These are phyloP conservation scores for Physcomitrium patens DNA, from an alignment of 225 moss, liverwort and hornwort species.

Conservation along the genomic window DNA sequence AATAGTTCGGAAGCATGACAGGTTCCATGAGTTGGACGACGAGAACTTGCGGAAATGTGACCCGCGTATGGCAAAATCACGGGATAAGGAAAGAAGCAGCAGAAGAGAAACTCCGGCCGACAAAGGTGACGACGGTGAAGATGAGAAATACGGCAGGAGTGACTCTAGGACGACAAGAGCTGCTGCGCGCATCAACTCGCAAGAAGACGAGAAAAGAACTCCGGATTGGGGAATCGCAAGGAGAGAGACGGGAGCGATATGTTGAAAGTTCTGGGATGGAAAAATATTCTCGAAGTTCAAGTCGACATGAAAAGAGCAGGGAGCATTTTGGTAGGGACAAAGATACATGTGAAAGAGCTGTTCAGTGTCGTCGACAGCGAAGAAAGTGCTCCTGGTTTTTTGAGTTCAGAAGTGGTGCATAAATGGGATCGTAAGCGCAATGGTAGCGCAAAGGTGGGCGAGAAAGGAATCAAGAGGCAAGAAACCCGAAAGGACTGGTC, in stretches of 20 bases:
- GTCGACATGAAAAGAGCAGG: conserved; percentile 51
- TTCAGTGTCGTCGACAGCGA: conserved; percentile 25
- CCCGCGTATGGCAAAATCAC: conserved; percentile 31
- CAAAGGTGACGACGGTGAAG: conserved; percentile 34
- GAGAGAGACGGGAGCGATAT: conserved; percentile 37
- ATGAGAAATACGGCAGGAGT: conserved; percentile 46
- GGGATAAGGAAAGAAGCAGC: conserved; percentile 43
- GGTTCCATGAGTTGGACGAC: conserved; percentile 38
- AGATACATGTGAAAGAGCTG: conserved; percentile 38
- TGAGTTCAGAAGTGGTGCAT: conserved; percentile 31
- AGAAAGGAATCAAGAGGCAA: conserved; percentile 46
- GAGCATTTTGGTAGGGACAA: conserved; percentile 36
- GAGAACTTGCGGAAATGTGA: conserved; percentile 46
- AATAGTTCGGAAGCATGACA: conserved; percentile 40
- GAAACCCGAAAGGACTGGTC: conserved; percentile 48
- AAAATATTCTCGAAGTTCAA: conserved; percentile 38
- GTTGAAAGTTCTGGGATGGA: conserved; percentile 35
- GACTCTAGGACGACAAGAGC: conserved; percentile 36
- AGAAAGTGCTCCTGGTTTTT: conserved; percentile 26
- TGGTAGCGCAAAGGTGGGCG: conserved; percentile 52
- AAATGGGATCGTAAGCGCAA: conserved; percentile 52
- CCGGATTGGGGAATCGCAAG: conserved; percentile 39
- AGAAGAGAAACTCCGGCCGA: conserved; percentile 42
- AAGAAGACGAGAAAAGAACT: conserved; percentile 41
- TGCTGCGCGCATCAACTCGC: conserved; percentile 27